phyloP scores from a whole-genome alignment of 768 basidiomycete genomes.

The Flagelloscypha sp. region DNA sequence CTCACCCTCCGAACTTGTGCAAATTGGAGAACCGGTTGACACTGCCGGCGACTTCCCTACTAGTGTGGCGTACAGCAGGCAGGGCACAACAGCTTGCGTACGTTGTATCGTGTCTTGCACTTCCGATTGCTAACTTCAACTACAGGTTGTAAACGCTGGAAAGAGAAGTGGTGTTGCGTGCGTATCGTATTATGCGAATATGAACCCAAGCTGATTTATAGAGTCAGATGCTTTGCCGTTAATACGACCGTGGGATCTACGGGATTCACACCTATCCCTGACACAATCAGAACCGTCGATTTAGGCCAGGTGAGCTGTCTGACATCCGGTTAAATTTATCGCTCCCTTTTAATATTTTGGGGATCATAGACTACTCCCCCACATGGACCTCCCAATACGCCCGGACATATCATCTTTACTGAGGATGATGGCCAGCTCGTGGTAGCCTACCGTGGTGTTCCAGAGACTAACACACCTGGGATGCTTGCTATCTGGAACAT shows the following conservation, averaged over 20 bases:
- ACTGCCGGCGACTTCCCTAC: conserved; percentile 45
- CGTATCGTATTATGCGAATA: too few relatives aligned
- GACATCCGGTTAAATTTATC: too few relatives aligned
- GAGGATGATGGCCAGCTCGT: conserved; percentile 20
- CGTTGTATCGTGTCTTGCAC: too few relatives aligned
- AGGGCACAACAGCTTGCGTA: conserved; percentile 11
- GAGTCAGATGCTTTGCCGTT: too few relatives aligned
- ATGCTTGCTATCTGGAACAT: conserved; percentile 38
- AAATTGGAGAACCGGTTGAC: conserved; percentile 37
- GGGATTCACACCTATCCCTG: too few relatives aligned
- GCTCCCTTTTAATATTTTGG: too few relatives aligned
- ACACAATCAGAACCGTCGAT: conserved; percentile 19
- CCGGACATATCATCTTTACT: conserved; percentile 22
- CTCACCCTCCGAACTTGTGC: conserved; percentile 31
- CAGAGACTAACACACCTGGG: conserved; percentile 16
- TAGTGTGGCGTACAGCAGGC: conserved; percentile 18
- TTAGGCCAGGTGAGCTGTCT: too few relatives aligned
- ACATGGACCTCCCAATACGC: conserved; percentile 19
- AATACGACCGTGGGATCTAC: too few relatives aligned
- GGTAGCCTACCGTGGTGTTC: conserved; percentile 24
- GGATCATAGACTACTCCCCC: conserved; percentile 19
- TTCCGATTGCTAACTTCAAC: too few relatives aligned
- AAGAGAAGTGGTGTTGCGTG: too few relatives aligned
- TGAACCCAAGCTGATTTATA: too few relatives aligned
- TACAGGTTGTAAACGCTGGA: too few relatives aligned